Conservation (phyloP, 805 yeast genomes). For the Starmerella bombicola region DNA sequence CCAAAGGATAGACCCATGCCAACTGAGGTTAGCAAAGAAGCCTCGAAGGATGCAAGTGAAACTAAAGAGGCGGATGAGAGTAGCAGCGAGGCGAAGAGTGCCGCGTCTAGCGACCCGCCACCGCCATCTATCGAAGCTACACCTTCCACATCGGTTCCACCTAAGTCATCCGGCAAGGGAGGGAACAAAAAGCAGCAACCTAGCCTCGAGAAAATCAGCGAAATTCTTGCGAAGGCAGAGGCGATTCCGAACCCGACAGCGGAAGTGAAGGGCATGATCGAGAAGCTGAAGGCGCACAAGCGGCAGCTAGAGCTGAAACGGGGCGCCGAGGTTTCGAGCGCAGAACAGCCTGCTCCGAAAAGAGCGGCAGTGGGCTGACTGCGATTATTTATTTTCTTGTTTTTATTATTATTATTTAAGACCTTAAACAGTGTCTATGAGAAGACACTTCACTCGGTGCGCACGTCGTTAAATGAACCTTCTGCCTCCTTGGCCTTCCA, state of each 20-base stretch:
- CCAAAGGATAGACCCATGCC: too few relatives aligned
- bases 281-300: slow-evolving; percentile 28
- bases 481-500: slow-evolving; percentile 86
- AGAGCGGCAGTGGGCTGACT: slow-evolving; percentile 14
- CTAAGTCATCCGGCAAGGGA: too few relatives aligned
- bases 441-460: slow-evolving; percentile 10
- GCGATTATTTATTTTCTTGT: not conserved
- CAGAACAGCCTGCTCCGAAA: slow-evolving; percentile 10
- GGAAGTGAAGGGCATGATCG: slow-evolving; percentile 27
- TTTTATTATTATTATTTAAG: not conserved
- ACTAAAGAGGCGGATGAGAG: too few relatives aligned
- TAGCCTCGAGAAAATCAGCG: slow-evolving; percentile 27
- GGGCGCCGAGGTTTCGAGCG: slow-evolving; percentile 9
- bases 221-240: slow-evolving; percentile 29
- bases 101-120: too few relatives aligned
- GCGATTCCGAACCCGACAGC: slow-evolving; percentile 30
- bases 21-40: too few relatives aligned
- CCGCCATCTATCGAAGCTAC: too few relatives aligned
- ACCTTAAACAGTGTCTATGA: not conserved
- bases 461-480: slow-evolving; percentile 74
- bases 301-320: slow-evolving; percentile 23
- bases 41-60: too few relatives aligned
- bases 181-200: slow-evolving; percentile 16
- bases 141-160: too few relatives aligned
- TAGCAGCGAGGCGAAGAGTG: too few relatives aligned